A percentile compares a stretch with the other conserved stretches of the same genome.
These are phyloP conservation scores for Calonectria hawksworthii DNA, from an alignment of 2,329 filamentous ascomycete species.

Conservation along the genomic window DNA sequence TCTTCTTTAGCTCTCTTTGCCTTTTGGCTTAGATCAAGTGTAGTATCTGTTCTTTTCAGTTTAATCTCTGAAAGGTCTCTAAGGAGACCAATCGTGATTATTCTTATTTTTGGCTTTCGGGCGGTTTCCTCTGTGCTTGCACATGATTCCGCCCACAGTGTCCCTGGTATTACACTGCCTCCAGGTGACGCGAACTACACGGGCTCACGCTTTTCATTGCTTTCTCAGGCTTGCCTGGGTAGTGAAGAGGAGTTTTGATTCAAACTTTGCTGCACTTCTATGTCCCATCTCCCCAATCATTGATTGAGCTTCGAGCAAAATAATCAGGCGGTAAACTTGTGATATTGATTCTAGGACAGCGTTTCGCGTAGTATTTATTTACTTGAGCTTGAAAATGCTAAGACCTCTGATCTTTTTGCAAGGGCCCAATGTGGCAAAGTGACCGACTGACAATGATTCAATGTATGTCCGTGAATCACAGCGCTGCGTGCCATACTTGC, in stretches of 20 bases:
- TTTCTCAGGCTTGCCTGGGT: slow-evolving; percentile 48
- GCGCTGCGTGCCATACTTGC: too few relatives aligned
- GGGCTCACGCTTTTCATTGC: slow-evolving; percentile 53
- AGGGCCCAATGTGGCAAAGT: too few relatives aligned
- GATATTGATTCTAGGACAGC: too few relatives aligned
- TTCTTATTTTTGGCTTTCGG: slow-evolving; percentile 70
- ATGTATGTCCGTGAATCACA: too few relatives aligned
- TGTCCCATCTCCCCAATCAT: too few relatives aligned
- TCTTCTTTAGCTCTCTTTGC: slow-evolving; percentile 61
- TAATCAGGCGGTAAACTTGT: too few relatives aligned
- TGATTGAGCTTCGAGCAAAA: too few relatives aligned
- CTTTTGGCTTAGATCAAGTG: slow-evolving; percentile 90
- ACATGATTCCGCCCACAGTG: slow-evolving; percentile 53
- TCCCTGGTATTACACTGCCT: slow-evolving; percentile 59
- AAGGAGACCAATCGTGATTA: slow-evolving; percentile 83
- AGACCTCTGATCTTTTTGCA: too few relatives aligned
- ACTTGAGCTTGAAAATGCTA: too few relatives aligned
- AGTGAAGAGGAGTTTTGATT: slow-evolving; percentile 52
- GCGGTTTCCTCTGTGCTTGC: slow-evolving; percentile 54
- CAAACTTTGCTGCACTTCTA: too few relatives aligned
- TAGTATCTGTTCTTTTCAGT: slow-evolving; percentile 98
- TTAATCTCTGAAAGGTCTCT: slow-evolving; percentile 92
- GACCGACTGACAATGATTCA: too few relatives aligned
- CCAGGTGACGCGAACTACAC: slow-evolving; percentile 54
- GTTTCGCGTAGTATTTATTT: too few relatives aligned